Conservation (phyloP, 805 yeast species). For the Starmerella lactis-condensi region DNA sequence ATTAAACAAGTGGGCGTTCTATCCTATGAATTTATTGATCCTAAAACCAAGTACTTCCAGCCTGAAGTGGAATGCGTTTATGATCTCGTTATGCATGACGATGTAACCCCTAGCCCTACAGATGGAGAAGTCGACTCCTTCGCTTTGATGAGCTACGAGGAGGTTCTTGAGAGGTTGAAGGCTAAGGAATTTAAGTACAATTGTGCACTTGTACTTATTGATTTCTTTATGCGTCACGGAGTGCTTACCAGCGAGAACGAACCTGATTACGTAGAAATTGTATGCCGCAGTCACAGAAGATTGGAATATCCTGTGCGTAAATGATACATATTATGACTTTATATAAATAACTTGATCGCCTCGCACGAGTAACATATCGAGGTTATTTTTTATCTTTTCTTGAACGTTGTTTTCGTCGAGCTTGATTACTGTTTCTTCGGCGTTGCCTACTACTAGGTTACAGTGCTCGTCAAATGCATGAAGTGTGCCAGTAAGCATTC, state of each 20-base stretch:
- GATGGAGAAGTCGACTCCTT: conserved; percentile 70
- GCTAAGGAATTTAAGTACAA: conserved; percentile 70
- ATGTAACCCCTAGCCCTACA: conserved; percentile 35
- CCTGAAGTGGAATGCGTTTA: conserved; percentile 76
- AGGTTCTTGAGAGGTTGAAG: conserved; percentile 33
- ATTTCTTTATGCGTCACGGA: conserved; percentile 79
- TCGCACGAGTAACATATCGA: conserved; percentile 86
- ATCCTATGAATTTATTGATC: conserved; percentile 33
- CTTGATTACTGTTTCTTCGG: conserved; percentile 59
- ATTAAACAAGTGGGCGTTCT: conserved; percentile 43
- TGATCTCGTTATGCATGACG: conserved; percentile 42
- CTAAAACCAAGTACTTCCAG: conserved; percentile 45
- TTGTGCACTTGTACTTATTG: conserved; percentile 61
- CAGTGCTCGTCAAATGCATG: conserved; percentile 96
- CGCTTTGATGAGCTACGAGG: conserved; percentile 39
- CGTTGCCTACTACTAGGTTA: conserved; percentile 86
- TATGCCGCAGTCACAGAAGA: conserved; percentile 41
- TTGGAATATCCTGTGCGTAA: conserved; percentile 45
- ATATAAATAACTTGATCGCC: conserved; percentile 93
- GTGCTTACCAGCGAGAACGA: conserved; percentile 46
- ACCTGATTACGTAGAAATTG: conserved; percentile 43
- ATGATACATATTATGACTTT: background rate
- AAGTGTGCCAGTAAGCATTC: conserved; percentile 75
- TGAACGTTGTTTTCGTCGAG: conserved; percentile 32
- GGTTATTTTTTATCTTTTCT: conserved; percentile 33